Evolutionary conservation across 257 asterid species (phyloP), one percentile per base, ranked within the genome.

Genomic region (Vinca minor): DNA sequence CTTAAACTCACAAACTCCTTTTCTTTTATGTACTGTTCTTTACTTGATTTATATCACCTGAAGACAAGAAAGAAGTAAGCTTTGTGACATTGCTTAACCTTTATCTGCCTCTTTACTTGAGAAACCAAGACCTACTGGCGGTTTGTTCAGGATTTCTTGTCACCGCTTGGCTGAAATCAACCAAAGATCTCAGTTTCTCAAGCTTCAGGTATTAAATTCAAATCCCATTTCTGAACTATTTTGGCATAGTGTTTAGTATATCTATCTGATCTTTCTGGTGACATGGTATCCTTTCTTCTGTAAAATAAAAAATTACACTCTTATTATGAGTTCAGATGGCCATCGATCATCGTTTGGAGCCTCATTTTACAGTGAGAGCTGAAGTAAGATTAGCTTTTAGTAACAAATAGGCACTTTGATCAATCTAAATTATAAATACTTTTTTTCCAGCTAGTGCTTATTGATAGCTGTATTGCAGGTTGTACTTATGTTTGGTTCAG

Each of bases 361-460:
- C 11, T 23, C 5, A 23, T 59, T n/a, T n/a, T 46, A 1, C 54
- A 7, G 18, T 18, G n/a, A n/a, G 31, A 29, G 54, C 8, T 46
- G 31, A 45, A n/a, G 44, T 31, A 50, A 63, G 32, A 25, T 4
- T 34, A 32, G 45, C 32, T 13, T 62, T 45, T 15, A 1, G 23
- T 46, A 18, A 29, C 21, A 47, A 29, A 31, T 31, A 6, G n/a
- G 17, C 45, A 20, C 32, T 44, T 13, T 29, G 2, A 29, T 46
- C 44, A n/a, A 4, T 44, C 49, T 12, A 42, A 11, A 45, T 32
- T 10, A 8, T 52, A 42, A 42, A 25, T 18, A 28, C n/a, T 29
- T 38, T 44, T n/a, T n/a, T n/a, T 55, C 29, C 18, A 0, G 62
- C 41, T 17, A 46, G 58, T 63, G 67, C 67, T 46, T 46, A 36